Evolutionary conservation across 352 stramenopile genomes (phyloP), one percentile per base, ranked within the genome.

Genomic region (Phytophthora pinifolia): DNA sequence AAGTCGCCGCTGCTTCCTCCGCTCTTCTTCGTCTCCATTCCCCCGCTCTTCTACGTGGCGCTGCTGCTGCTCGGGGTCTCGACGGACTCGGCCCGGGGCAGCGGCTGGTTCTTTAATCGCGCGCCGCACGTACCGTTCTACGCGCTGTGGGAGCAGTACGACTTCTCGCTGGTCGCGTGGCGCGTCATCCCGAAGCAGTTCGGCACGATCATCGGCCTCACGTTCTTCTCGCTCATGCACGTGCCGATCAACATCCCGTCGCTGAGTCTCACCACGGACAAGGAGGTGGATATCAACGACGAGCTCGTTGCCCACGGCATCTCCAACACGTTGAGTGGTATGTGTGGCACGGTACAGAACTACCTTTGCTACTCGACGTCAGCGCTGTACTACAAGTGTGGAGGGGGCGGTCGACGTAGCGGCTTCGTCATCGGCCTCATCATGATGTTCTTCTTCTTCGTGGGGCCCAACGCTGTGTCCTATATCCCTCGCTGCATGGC

Each of bases 241-340:
- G 94, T 98, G 32, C 94, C 94, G 0, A 98, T 98, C 48, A 98
- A 98, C 59, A 98, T 98, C 58, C 93, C 95, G 42, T 93, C 83
- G 9, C 66, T 96, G 25, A 88, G 80, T 57, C 70, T 95, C 36
- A 91, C 84, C 4, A 92, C 78, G 1, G 81, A 85, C 61, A 78
- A 79, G 31, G 91, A 98, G 61, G 78, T 81, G 42, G 88, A 98
- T 65, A 97, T 98, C 57, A 97, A 98, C 58, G 75, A 86, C 20
- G 93, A 98, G 55, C 76, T 98, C 12, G 79, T 97, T 4, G 87
- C 89, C 13, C 93, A 98, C 59, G 93, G 93, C 25, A 92, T 94
- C 59, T 96, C 88, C 17, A 98, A 98, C 66, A 77, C 76, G 0
- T 48, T 97, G 14, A 78, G 75, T n/a, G 92, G 90, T 27, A 37